Percentiles rank a stretch among this genome's conserved stretches.
These are phyloP conservation scores for Xylariaceae sp. DNA, from an alignment of 2,329 filamentous ascomycete species.

Conservation along the genomic window DNA sequence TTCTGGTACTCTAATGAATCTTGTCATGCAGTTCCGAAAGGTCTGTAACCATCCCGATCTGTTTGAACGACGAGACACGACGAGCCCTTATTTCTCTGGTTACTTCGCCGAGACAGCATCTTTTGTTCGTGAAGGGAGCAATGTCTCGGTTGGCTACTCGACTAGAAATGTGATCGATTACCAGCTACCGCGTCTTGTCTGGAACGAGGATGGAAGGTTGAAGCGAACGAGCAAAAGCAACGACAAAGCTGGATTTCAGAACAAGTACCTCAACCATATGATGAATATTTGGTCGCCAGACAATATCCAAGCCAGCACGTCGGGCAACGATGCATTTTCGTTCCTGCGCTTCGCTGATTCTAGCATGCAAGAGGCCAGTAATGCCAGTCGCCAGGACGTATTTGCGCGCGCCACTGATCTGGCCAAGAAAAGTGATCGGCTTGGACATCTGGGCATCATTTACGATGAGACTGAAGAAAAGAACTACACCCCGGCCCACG, in stretches of 20 bases:
- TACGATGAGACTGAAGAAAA: slow-evolving; percentile 65
- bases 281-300: slow-evolving; percentile 90
- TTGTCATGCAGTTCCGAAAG: slow-evolving; percentile 99
- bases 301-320: slow-evolving; percentile 63
- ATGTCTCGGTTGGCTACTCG: slow-evolving; percentile 80
- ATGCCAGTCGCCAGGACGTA: slow-evolving; percentile 63
- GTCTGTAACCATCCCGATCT: slow-evolving; percentile 98
- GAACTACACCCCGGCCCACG: slow-evolving; percentile 66
- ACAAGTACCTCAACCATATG: slow-evolving; percentile 71
- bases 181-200: slow-evolving; percentile 75
- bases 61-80: slow-evolving; percentile 90
- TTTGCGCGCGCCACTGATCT: slow-evolving; percentile 70
- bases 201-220: slow-evolving; percentile 73
- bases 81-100: slow-evolving; percentile 77
- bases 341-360: slow-evolving; percentile 85
- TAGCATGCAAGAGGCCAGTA: slow-evolving; percentile 68
- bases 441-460: slow-evolving; percentile 62
- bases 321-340: slow-evolving; percentile 67
- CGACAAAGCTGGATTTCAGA: slow-evolving; percentile 70
- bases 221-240: slow-evolving; percentile 72
- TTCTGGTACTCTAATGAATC: slow-evolving; percentile 94
- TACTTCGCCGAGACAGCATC: slow-evolving; percentile 93
- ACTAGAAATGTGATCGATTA: slow-evolving; percentile 84
- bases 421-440: slow-evolving; percentile 50
- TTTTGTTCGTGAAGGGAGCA: slow-evolving; percentile 82